Percentiles rank a stretch among this genome's conserved stretches.
These are phyloP conservation scores for Ustilago sp. DNA, from an alignment of 1,284 basidiomycete species.

Conservation along the genomic window DNA sequence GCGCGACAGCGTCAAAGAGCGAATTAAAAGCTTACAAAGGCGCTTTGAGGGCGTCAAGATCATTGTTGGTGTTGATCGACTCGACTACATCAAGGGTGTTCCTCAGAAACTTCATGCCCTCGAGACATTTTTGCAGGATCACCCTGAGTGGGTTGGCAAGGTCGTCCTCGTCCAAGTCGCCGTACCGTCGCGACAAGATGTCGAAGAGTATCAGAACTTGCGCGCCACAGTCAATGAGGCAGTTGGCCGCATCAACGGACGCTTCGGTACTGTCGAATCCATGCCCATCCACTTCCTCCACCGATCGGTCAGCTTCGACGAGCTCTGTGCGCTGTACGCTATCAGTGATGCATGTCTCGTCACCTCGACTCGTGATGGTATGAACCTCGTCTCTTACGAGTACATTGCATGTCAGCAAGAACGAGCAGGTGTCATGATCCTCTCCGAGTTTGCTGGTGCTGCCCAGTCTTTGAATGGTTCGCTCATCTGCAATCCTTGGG, in stretches of 20 bases:
- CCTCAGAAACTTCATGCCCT: constrained; percentile 97
- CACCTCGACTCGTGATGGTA: constrained; percentile 93
- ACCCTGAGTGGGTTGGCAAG: constrained; percentile 99
- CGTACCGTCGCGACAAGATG: constrained; percentile 96
- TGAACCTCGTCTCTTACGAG: constrained; percentile 99
- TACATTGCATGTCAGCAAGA: constrained; percentile 96
- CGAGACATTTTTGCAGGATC: constrained; percentile 94
- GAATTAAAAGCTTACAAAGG: constrained; percentile 84
- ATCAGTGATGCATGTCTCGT: constrained; percentile 96
- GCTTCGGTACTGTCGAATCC: constrained; percentile 97
- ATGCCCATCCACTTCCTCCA: constrained; percentile 98
- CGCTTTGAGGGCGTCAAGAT: constrained; percentile 95
- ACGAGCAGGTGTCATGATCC: constrained; percentile 93
- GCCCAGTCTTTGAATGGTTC: constrained; percentile 76
- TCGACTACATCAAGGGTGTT: constrained; percentile 99
- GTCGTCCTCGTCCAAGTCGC: constrained; percentile 96
- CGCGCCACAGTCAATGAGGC: constrained; percentile 96
- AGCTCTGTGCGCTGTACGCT: constrained; percentile 95
- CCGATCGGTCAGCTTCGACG: constrained; percentile 87
- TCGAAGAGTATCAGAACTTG: constrained; percentile 98
- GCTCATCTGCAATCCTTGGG: constrained; percentile 70
- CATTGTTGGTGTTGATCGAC: constrained; percentile 95
- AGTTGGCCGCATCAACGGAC: constrained; percentile 96
- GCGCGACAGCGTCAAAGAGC: constrained; percentile 81
- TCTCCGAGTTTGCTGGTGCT: constrained; percentile 97